Evolutionary conservation across 2,329 filamentous ascomycete genomes (phyloP).

Genomic region (Metarhizium rileyi): DNA sequence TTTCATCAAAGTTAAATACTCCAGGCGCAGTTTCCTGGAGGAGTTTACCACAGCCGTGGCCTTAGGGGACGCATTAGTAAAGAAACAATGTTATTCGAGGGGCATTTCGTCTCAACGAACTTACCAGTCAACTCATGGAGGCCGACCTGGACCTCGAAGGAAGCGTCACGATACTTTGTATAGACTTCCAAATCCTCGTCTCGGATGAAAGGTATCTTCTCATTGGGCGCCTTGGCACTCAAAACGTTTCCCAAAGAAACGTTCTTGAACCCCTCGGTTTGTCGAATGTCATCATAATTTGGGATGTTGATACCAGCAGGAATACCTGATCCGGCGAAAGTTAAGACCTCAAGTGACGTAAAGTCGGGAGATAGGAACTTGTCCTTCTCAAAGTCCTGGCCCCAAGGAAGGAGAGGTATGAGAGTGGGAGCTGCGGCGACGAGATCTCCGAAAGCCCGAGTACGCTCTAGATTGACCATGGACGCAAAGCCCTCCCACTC

Average conservation of each 20-base stretch:
- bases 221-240: conserved; percentile 81
- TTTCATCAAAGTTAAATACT: conserved; percentile 77
- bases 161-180: conserved; percentile 71
- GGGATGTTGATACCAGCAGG: conserved; percentile 60
- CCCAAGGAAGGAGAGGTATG: conserved; percentile 87
- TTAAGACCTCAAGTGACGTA: conserved; percentile 84
- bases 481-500: conserved; percentile 84
- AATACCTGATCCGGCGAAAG: conserved; percentile 58
- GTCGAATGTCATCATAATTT: conserved; percentile 69
- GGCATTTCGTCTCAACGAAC: conserved; percentile 1
- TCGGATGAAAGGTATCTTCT: conserved; percentile 84
- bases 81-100: neutral
- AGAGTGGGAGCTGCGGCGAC: conserved; percentile 72
- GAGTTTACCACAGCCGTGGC: conserved; percentile 88
- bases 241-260: conserved; percentile 90
- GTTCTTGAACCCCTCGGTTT: conserved; percentile 84
- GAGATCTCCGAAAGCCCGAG: conserved; percentile 74
- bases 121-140: conserved; percentile 70
- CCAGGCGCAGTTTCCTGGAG: conserved; percentile 80
- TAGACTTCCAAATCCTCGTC: conserved; percentile 69
- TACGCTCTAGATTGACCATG: conserved; percentile 84
- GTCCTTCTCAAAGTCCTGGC: conserved; percentile 85
- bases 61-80: conserved; percentile 22
- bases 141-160: conserved; percentile 93
- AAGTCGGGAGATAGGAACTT: conserved; percentile 94